Percentiles rank a stretch among this genome's conserved stretches.
Conservation (phyloP, 2,329 filamentous ascomycete genomes). For the Fonsecaea pugnacius region DNA sequence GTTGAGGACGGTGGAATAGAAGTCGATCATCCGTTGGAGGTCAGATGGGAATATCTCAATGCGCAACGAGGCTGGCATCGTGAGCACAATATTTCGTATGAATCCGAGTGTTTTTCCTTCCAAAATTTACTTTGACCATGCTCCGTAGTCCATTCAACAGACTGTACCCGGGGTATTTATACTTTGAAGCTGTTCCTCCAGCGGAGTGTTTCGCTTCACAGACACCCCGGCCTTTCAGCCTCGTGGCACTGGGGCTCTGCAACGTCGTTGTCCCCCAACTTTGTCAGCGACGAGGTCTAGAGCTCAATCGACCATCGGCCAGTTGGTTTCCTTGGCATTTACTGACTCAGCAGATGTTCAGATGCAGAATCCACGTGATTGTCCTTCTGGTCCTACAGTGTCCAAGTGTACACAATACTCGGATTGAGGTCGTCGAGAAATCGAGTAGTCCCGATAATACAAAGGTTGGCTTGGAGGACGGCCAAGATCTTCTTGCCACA, state of each 20-base stretch:
- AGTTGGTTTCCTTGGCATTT: background rate
- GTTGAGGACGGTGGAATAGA: conserved; percentile 29
- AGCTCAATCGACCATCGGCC: background rate
- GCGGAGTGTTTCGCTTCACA: background rate
- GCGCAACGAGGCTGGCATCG: conserved; percentile 31
- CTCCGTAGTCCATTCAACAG: background rate
- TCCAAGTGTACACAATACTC: background rate
- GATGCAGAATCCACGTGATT: background rate
- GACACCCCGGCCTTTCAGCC: background rate
- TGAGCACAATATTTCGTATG: background rate
- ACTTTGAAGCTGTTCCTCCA: background rate
- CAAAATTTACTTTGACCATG: background rate
- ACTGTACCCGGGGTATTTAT: background rate
- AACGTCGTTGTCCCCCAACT: background rate
- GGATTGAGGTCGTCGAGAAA: background rate
- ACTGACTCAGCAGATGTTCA: conserved; percentile 3
- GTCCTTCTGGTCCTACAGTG: background rate
- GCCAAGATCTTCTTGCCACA: background rate
- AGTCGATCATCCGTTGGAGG: conserved; percentile 24
- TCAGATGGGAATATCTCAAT: conserved; percentile 31
- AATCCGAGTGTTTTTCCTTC: background rate
- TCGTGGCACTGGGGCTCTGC: conserved; percentile 1
- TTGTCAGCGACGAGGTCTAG: conserved; percentile 18
- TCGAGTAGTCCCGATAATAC: background rate
- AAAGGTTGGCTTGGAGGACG: background rate